Conservation (phyloP, 495 filamentous ascomycete species). For the Aspergillus haitiensis region DNA sequence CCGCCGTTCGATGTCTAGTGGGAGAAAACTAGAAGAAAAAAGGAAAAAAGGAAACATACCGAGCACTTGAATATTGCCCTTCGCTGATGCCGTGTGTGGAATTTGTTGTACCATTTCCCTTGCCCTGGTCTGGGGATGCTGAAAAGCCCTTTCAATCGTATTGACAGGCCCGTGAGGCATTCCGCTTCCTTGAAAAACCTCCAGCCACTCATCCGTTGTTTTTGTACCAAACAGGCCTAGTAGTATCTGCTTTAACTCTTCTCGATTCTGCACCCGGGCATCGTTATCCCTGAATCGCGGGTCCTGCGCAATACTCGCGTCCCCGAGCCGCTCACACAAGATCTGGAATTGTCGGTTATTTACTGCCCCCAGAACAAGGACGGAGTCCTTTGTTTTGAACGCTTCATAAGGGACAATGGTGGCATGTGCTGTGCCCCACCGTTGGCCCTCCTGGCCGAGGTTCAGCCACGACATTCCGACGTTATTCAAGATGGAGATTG, state of each 20-base stretch:
- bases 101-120: slow-evolving; percentile 30
- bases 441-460: slow-evolving; percentile 68
- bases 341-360: slow-evolving; percentile 81
- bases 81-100: slow-evolving; percentile 13
- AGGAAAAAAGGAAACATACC: background rate
- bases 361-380: slow-evolving; percentile 78
- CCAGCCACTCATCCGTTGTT: slow-evolving; percentile 77
- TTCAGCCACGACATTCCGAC: slow-evolving; percentile 83
- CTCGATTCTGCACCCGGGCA: slow-evolving; percentile 66
- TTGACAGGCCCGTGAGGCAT: slow-evolving; percentile 90
- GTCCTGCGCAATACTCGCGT: slow-evolving; percentile 65
- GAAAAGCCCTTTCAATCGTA: slow-evolving; percentile 28
- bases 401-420: slow-evolving; percentile 86
- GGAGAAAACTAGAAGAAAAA: too few species aligned
- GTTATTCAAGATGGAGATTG: slow-evolving; percentile 79
- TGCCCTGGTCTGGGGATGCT: slow-evolving; percentile 28
- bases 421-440: slow-evolving; percentile 89
- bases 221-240: slow-evolving; percentile 61
- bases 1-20: too few species aligned
- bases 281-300: slow-evolving; percentile 67
- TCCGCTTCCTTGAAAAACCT: slow-evolving; percentile 73
- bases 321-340: slow-evolving; percentile 66
- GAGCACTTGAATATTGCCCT: slow-evolving; percentile 25
- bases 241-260: slow-evolving; percentile 64
- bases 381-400: slow-evolving; percentile 79